phyloP scores from a whole-genome alignment of 139 green algal species.

The Volvox reticuliferus region DNA sequence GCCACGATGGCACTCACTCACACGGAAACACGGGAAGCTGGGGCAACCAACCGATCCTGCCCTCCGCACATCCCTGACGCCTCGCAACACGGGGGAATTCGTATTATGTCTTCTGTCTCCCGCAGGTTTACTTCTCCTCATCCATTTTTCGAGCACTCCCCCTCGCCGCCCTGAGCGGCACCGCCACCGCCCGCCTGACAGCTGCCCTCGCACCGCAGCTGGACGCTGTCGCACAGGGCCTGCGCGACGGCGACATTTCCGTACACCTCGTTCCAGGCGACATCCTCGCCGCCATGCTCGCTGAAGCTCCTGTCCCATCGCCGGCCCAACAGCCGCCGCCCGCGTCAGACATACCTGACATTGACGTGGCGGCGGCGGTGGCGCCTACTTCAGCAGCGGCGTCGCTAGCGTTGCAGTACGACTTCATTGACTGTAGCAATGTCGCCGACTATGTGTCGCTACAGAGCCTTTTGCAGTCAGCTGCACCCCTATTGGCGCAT shows the following conservation, averaged over 20 bases:
- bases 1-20: too few species aligned
- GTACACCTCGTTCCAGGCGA: constrained; percentile 41
- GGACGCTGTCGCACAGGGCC: neutral
- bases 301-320: neutral
- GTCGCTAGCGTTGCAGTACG: neutral
- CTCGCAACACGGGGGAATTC: too few species aligned
- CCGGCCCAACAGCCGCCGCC: neutral
- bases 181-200: constrained; percentile 8
- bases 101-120: too few species aligned
- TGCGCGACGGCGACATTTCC: neutral
- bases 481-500: constrained; percentile 6
- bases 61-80: too few species aligned
- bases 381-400: neutral
- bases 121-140: constrained; percentile 48
- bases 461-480: constrained; percentile 6
- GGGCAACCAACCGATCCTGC: too few species aligned
- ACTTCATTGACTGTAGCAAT: constrained; percentile 56
- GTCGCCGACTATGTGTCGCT: constrained; percentile 40
- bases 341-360: neutral
- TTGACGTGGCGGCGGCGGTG: neutral
- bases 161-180: neutral
- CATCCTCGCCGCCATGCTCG: constrained; percentile 15
- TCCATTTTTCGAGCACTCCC: constrained; percentile 50
- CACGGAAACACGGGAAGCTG: too few species aligned
- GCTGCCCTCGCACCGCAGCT: constrained; percentile 32